Evolutionary conservation across 805 yeast genomes (phyloP).

Genomic region (Myxozyma neglecta): DNA sequence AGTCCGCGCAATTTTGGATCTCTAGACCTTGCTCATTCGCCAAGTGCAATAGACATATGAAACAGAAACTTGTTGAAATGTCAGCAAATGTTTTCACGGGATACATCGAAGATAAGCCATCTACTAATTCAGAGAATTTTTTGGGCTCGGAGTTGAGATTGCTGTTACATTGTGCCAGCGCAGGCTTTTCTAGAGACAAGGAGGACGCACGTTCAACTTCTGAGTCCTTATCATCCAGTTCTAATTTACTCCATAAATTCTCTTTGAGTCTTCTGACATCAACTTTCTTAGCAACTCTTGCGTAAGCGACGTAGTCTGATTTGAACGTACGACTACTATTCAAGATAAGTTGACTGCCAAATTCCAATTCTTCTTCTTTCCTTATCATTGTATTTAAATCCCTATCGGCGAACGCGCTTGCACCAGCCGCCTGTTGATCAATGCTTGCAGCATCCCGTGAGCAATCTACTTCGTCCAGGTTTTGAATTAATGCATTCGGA

Average conservation of each 20-base stretch:
- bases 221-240: constrained; percentile 28
- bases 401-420: not conserved
- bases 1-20: constrained; percentile 50
- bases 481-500: too few species aligned
- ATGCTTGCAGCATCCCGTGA: constrained; percentile 35
- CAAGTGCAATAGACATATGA: constrained; percentile 77
- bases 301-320: constrained; percentile 50
- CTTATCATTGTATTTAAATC: constrained; percentile 14
- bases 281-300: constrained; percentile 74
- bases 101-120: constrained; percentile 54
- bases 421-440: constrained; percentile 18
- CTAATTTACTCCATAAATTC: constrained; percentile 63
- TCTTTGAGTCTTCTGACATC: constrained; percentile 72
- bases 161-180: not conserved
- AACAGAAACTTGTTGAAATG: constrained; percentile 79
- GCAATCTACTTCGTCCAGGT: constrained; percentile 41
- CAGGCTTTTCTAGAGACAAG: constrained; percentile 36
- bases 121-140: constrained; percentile 51
- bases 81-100: constrained; percentile 59
- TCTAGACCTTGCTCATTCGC: constrained; percentile 81
- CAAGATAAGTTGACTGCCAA: constrained; percentile 29
- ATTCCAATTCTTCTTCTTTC: constrained; percentile 24
- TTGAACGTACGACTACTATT: constrained; percentile 22
- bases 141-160: constrained; percentile 22
- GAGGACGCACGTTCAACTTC: constrained; percentile 13